Evolutionary conservation across 2,329 filamentous ascomycete species (phyloP).

Genomic region (Venturia carpophila): DNA sequence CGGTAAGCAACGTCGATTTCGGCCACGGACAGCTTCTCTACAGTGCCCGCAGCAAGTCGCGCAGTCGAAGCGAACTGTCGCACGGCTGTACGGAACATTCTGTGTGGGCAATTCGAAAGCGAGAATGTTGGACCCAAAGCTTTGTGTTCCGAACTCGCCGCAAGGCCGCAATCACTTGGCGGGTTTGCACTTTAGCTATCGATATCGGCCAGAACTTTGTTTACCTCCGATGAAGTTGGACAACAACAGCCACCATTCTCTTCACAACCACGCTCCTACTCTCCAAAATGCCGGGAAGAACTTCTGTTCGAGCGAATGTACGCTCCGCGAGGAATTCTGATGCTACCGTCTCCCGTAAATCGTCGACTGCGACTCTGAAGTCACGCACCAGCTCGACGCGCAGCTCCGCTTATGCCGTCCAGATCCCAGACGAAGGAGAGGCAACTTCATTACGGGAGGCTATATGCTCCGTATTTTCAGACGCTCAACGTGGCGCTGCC

Average conservation of each 20-base stretch:
- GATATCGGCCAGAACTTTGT: neutral
- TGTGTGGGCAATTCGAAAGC: neutral
- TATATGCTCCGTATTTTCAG: conserved; percentile 53
- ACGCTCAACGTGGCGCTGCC: conserved; percentile 75
- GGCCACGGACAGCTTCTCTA: conserved; percentile 33
- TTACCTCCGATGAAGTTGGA: conserved; percentile 18
- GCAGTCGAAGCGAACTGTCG: conserved; percentile 60
- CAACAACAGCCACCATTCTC: conserved; percentile 1
- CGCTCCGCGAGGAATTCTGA: conserved; percentile 26
- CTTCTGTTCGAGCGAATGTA: conserved; percentile 36
- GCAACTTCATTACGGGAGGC: conserved; percentile 64
- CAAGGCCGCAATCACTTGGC: neutral
- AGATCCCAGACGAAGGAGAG: conserved; percentile 63
- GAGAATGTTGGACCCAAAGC: neutral
- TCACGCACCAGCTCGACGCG: conserved; percentile 36
- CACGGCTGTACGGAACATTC: conserved; percentile 62
- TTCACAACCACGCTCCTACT: conserved; percentile 14
- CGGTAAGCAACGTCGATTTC: conserved; percentile 44
- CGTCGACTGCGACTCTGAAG: conserved; percentile 33
- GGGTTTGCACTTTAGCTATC: neutral
- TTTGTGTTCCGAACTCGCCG: neutral
- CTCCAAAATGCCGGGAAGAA: conserved; percentile 40
- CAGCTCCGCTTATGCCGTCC: conserved; percentile 33
- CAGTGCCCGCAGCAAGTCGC: conserved; percentile 38
- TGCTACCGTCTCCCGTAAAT: conserved; percentile 33